Evolutionary conservation across 306 rosid genomes (phyloP), one percentile per base, ranked within the genome.

Genomic region (Vachellia collinsii): DNA sequence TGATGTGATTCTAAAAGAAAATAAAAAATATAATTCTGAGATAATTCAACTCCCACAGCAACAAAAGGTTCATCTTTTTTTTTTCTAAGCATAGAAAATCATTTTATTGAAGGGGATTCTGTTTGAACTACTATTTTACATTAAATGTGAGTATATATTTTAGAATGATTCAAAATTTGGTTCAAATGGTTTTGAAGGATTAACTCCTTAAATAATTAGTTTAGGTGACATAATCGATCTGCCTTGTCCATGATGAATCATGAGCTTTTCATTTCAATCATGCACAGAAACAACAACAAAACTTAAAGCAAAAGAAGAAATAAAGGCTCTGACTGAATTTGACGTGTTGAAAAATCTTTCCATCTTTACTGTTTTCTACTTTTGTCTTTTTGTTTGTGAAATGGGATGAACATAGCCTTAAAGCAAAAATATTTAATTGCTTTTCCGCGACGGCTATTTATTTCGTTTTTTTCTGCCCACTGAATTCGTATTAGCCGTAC

Each of bases 231-330:
- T 83, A 11, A 46, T 54, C 58, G 14, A 80, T 11, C 7, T 59
- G 46, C 83, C 68, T 86, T 79, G 80, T 72, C 50, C 29, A 34
- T 83, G 80, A 34, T 83, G 80, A 75, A 56, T 79, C 46, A 48
- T 71, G 38, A 76, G 39, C 83, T 80, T 83, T 81, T 77, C 54
- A 29, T 43, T 9, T 43, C 68, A 83, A 86, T 86, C 82, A 86
- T 68, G 58, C 74, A 64, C 5, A 47, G 51, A n/a, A 59, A 22
- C 54, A 70, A 76, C 79, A 79, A 59, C 77, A 77, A 80, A 56
- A 54, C 17, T 64, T 65, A 73, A 82, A 83, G 72, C 25, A 68
- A 81, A 82, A 75, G 38, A 54, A 62, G 44, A 46, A 70, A 71
- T 37, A 63, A 43, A 68, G 75, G 54, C 48, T 76, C 66, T 9